Evolutionary conservation across 2,329 filamentous ascomycete genomes (phyloP).

Genomic region (Sarocladiaceae sp.): DNA sequence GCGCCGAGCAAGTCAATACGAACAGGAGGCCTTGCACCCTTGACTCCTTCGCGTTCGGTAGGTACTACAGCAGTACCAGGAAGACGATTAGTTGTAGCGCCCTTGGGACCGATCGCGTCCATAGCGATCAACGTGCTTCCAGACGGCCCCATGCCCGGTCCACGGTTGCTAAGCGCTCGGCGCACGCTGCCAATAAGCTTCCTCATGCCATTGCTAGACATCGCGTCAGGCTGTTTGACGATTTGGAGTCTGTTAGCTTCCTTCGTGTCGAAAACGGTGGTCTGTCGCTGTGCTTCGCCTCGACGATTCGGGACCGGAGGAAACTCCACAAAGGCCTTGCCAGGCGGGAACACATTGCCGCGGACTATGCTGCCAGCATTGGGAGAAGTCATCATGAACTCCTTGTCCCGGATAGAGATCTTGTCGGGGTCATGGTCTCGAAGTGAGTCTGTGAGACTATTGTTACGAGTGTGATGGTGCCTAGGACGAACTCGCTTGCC

Average conservation of each 20-base stretch:
- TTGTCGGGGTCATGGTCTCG: constrained; percentile 60
- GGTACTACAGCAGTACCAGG: constrained; percentile 59
- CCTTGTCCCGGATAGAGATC: constrained; percentile 47
- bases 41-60: constrained; percentile 42
- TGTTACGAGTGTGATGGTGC: constrained; percentile 73
- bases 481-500: constrained; percentile 56
- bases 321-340: constrained; percentile 73
- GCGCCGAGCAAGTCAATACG: constrained; percentile 83
- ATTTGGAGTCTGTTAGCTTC: constrained; percentile 19
- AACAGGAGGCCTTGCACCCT: constrained; percentile 46
- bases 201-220: constrained; percentile 73
- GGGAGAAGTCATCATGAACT: constrained; percentile 58
- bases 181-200: constrained; percentile 84
- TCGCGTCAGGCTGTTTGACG: constrained; percentile 45
- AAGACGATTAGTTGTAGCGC: constrained; percentile 53
- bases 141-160: constrained; percentile 37
- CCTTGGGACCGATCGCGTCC: constrained; percentile 44
- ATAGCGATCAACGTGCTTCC: constrained; percentile 45
- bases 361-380: constrained; percentile 82
- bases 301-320: constrained; percentile 41
- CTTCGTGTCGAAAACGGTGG: constrained; percentile 45
- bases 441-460: constrained; percentile 81
- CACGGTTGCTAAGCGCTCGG: constrained; percentile 66
- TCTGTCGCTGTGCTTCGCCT: constrained; percentile 46
- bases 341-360: constrained; percentile 78